Base-by-base conservation (phyloP, 805 yeast species). In the Jamesozyma jinghongensis region DNA sequence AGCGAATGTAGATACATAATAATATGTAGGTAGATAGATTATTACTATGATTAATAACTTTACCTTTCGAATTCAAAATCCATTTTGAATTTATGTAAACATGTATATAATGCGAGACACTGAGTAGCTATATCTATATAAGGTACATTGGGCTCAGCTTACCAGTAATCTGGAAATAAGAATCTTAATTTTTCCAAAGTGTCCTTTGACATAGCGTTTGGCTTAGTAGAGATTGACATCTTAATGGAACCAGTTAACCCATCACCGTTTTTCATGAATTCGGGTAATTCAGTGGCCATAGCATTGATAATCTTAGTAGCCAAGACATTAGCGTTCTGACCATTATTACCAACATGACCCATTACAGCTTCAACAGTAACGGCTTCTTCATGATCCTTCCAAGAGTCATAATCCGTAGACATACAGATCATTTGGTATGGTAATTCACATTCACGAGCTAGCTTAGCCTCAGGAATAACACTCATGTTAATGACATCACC, bases 391-490 rank as follows among this genome's bases (percentile, higher is more conserved):
- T 75, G 77, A 54, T 82, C 94, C 59, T 87, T 84, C 99, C 99
- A 92, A 19, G 98, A 94, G 60, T 92, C 99, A 65, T 92, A 92
- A 63, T 92, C 99, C 3, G 99, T 92, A 1, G 95, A 81, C 99
- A 92, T 92, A 66, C 99, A 92, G 49, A 92, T 75, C 97, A 92
- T 92, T 65, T 90, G 97, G 66, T 92, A 92, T 22, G 95, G 74
- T 49, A 92, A 81, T 65, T 92, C 99, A 34, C 97, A 96, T 67
- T 92, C 99, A 57, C 94, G 77, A 3, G 99, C 98, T 48, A 92
- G 74, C 62, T 92, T 92, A 31, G 95, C 81, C 68, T 92, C 99
- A n/a, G 99, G 99, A 44, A 92, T 66, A 42, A 86, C 92, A 38
- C 94, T 81, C 99, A 92, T 92, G 69, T 92, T 92, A 62, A 92